Evolutionary conservation across 139 green algal species (phyloP), one percentile per base, ranked within the genome.

Genomic region (Desmodesmus armatus): DNA sequence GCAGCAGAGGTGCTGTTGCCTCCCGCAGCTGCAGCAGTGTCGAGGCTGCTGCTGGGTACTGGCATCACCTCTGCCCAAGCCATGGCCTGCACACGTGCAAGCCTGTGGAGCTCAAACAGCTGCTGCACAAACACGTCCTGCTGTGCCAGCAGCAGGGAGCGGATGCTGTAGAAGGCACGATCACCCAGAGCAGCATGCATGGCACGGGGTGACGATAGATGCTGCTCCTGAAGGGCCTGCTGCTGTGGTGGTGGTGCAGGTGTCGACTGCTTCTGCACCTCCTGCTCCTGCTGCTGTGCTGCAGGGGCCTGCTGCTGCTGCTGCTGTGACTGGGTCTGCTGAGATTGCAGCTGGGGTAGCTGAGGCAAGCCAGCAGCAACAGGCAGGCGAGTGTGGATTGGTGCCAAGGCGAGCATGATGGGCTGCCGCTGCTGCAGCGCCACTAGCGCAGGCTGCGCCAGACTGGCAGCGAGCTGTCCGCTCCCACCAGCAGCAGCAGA

Each of bases 61-160:
- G n/a, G 13, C 47, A 55, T 55, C 19, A 86, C 35, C 69, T 90
- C 82, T 17, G 71, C 69, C 41, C 53, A 75, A 0, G 85, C 13
- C 70, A 86, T 78, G 27, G 76, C 25, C 86, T 92, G 89, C 65
- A 85, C 73, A n/a, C 80, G 86, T 1, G 53, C 66, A 2, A 92
- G 71, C 78, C 88, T 88, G 82, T 92, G 89, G 66, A 92, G 87
- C 80, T 92, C 89, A 69, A 81, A 87, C 58, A 92, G 51, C 87
- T 92, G 89, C 70, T 87, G 74, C 33, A 90, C 65, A 78, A 90
- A 92, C 29, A 70, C 53, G 13, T 85, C 85, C 67, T 91, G 89
- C 80, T 92, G 89, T 39, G 78, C 75, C 75, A 92, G 49, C 75
- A 92, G 87, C n/a, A 82, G 43, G 5, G 58, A 80, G 15, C 89